Evolutionary conservation across 768 basidiomycete genomes (phyloP).

Genomic region (Lactifluus echinatus): DNA sequence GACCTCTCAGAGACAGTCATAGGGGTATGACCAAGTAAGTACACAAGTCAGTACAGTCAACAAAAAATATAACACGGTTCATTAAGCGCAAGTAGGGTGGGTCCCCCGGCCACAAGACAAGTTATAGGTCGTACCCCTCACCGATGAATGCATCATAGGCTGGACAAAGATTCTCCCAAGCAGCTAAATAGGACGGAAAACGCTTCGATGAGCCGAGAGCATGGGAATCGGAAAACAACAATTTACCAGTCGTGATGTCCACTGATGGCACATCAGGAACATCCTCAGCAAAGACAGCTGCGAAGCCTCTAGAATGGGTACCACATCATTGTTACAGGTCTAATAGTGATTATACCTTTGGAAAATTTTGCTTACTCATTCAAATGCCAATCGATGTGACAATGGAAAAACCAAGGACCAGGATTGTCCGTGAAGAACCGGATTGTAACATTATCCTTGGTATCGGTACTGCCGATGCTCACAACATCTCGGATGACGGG

Average conservation of each 20-base stretch:
- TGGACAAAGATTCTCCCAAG: constrained; percentile 3
- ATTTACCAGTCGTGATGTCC: not conserved
- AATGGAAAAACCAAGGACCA: constrained; percentile 26
- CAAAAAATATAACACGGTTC: no score
- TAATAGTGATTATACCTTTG: constrained; percentile 21
- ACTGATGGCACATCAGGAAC: not conserved
- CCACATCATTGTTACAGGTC: constrained; percentile 3
- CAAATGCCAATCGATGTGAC: constrained; percentile 28
- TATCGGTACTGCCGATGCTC: constrained; percentile 1
- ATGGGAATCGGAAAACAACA: not conserved
- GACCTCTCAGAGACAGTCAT: no score
- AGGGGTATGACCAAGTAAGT: no score
- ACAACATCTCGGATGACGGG: constrained; percentile 22
- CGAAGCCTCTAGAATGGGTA: constrained; percentile 1
- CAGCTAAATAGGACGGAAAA: not conserved
- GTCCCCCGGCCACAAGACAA: no score
- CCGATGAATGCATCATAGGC: not conserved
- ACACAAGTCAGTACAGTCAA: no score
- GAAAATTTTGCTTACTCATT: constrained; percentile 45
- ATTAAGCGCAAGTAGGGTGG: no score
- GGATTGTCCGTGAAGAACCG: constrained; percentile 27
- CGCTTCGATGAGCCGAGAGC: not conserved
- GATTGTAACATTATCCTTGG: constrained; percentile 20
- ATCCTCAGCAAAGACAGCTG: constrained; percentile 13
- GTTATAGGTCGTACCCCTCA: no score